These are phyloP conservation scores for Mycosarcoma maydis DNA, from an alignment of 1,284 basidiomycete species.

Conservation along the genomic window DNA sequence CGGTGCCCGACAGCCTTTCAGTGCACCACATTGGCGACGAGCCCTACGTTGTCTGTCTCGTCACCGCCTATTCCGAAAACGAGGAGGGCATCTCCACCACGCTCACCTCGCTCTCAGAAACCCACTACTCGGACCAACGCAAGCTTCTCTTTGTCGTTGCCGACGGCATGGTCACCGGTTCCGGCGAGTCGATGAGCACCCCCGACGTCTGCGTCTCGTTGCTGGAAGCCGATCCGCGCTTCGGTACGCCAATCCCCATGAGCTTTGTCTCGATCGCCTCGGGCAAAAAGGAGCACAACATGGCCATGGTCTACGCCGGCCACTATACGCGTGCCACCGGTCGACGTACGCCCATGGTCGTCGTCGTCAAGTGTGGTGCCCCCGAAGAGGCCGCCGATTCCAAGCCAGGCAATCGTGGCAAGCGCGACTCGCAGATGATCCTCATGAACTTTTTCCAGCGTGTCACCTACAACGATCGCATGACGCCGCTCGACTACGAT, in stretches of 20 bases:
- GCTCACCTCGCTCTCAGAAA: conserved; percentile 88
- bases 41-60: conserved; percentile 90
- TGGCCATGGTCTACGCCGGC: conserved; percentile 98
- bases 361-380: conserved; percentile 96
- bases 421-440: conserved; percentile 97
- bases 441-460: conserved; percentile 99
- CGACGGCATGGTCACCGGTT: conserved; percentile 98
- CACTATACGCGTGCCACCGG: conserved; percentile 82
- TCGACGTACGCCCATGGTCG: conserved; percentile 90
- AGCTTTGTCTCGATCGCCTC: conserved; percentile 88
- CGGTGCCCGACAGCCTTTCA: conserved; percentile 41
- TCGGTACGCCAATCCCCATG: conserved; percentile 97
- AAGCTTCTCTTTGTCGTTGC: conserved; percentile 95
- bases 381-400: conserved; percentile 77
- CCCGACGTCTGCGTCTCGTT: conserved; percentile 95
- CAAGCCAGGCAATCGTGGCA: conserved; percentile 98
- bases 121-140: conserved; percentile 87
- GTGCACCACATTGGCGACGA: conserved; percentile 70
- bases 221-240: conserved; percentile 90
- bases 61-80: conserved; percentile 98
- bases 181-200: conserved; percentile 91
- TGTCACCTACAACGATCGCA: conserved; percentile 98
- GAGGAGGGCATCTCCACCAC: conserved; percentile 90
- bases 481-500: conserved; percentile 97
- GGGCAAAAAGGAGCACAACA: conserved; percentile 88